Base-by-base conservation (phyloP, 2,329 filamentous ascomycete species). In the Fusarium haematococcum region DNA sequence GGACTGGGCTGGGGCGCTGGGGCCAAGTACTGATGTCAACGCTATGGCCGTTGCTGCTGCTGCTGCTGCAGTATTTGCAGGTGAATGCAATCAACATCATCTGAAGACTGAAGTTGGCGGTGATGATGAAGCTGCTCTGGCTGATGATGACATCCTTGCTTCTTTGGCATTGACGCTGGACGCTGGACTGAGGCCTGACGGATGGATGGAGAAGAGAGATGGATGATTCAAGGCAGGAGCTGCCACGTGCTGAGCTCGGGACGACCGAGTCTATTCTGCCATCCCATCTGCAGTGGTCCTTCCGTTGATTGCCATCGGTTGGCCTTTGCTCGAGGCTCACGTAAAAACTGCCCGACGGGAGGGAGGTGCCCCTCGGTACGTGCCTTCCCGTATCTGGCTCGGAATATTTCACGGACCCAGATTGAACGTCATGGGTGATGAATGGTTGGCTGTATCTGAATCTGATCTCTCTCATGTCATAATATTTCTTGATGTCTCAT, bases 161-260 rank as follows among this genome's bases (percentile, higher is more conserved):
- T 37, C 48, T 54, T 39, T 57, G 61, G 30, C 59, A 35, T 66
- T 61, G 63, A 27, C 62, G 35, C 52, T 67, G 50, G 27, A 63
- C 68, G 52, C 62, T 43, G 20, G 48, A 58, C 56, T 70, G 71
- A 76, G 68, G 68, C 70, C 63, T 63, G 48, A 30, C 30, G 11
- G 45, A 30, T 35, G 11, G 45, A 41, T 41, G 50, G 33, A 27
- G 54, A 48, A 48, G 35, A 58, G 27, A 63, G 43, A 48, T 25
- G 43, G 23, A 23, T 45, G 45, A 50, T 50, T 50, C 45, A 30
- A 48, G 65, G 37, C 45, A 70, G 39, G 41, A 43, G 20, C 32
- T 73, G 74, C 68, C 74, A 76, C 71, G 71, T 76, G 74, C 74
- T 57, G 59, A 20, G 30, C 25, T 65, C 39, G 25, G 73, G 56